phyloP scores from a whole-genome alignment of 1,284 basidiomycete species.

The Ceratobasidium sp. region DNA sequence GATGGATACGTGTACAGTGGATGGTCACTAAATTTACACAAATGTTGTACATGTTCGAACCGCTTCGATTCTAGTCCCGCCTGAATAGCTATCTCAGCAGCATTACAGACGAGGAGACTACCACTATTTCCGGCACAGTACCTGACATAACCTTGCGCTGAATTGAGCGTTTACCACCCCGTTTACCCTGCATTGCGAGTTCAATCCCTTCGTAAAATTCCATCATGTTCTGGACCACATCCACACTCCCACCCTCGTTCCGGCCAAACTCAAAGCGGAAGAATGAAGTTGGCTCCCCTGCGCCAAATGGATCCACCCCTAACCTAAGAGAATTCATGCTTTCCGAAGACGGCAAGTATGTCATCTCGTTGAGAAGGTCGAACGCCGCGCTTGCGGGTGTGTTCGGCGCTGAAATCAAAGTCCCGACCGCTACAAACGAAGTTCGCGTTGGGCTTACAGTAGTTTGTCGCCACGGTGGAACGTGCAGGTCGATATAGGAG shows the following conservation, averaged over 20 bases:
- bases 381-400: slow-evolving; percentile 1
- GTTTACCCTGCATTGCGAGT: not conserved
- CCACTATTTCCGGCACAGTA: slow-evolving; percentile 17
- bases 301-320: slow-evolving; percentile 33
- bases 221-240: not conserved
- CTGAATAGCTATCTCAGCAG: not conserved
- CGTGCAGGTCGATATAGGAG: slow-evolving; percentile 23
- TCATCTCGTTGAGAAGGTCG: slow-evolving; percentile 4
- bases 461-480: slow-evolving; percentile 20
- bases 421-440: slow-evolving; percentile 5
- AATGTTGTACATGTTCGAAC: not conserved
- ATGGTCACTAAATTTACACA: slow-evolving; percentile 11
- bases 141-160: not conserved
- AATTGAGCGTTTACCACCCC: not conserved
- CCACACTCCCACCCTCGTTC: not conserved
- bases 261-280: slow-evolving; percentile 17
- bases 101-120: slow-evolving; percentile 18
- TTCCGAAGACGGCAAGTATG: slow-evolving; percentile 33
- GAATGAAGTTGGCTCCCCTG: slow-evolving; percentile 30
- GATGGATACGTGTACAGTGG: not conserved
- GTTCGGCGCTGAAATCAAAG: not conserved
- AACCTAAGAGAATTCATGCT: slow-evolving; percentile 8
- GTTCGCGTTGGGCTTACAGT: slow-evolving; percentile 5
- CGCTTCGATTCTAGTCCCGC: not conserved
- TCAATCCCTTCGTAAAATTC: slow-evolving; percentile 10